Conservation (phyloP, 805 yeast species). For the Kodamaea kakaduensis region DNA sequence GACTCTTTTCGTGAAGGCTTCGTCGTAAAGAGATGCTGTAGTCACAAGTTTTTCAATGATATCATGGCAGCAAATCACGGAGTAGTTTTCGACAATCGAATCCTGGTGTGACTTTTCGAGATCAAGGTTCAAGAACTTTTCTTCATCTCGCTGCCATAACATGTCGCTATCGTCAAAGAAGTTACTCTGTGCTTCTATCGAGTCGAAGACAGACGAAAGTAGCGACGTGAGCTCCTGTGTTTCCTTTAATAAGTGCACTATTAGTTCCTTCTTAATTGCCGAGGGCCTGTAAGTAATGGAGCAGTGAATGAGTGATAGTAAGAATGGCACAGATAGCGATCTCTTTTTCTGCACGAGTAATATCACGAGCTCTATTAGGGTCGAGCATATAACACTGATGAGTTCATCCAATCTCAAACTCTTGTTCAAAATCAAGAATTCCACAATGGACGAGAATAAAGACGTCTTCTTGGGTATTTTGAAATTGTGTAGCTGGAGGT, state of each 20-base stretch:
- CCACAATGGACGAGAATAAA: conserved; percentile 37
- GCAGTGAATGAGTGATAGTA: conserved; percentile 54
- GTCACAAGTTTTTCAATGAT: conserved; percentile 46
- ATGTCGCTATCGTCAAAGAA: conserved; percentile 3
- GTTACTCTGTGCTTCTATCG: conserved; percentile 12
- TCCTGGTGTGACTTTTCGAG: conserved; percentile 31
- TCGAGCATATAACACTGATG: conserved; percentile 35
- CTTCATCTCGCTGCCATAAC: conserved; percentile 18
- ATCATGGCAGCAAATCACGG: conserved; percentile 51
- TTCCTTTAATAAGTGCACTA: conserved; percentile 14
- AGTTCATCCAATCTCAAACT: conserved; percentile 48
- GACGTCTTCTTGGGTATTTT: conserved; percentile 28
- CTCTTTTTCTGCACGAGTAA: conserved; percentile 23
- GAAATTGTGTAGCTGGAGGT: conserved; percentile 16
- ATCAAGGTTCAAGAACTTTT: conserved; percentile 22
- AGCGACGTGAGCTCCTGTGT: conserved; percentile 17
- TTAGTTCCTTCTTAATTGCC: conserved; percentile 45
- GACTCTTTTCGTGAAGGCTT: conserved; percentile 14
- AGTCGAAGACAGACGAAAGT: conserved; percentile 26
- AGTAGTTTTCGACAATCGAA: conserved; percentile 44
- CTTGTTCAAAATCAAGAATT: conserved; percentile 41
- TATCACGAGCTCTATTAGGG: conserved; percentile 23
- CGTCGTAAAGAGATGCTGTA: conserved; percentile 23
- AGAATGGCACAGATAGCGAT: conserved; percentile 52
- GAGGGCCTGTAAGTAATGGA: conserved; percentile 56